Base-by-base conservation (phyloP, 2,329 filamentous ascomycete species). In the Trichophyton equinum region DNA sequence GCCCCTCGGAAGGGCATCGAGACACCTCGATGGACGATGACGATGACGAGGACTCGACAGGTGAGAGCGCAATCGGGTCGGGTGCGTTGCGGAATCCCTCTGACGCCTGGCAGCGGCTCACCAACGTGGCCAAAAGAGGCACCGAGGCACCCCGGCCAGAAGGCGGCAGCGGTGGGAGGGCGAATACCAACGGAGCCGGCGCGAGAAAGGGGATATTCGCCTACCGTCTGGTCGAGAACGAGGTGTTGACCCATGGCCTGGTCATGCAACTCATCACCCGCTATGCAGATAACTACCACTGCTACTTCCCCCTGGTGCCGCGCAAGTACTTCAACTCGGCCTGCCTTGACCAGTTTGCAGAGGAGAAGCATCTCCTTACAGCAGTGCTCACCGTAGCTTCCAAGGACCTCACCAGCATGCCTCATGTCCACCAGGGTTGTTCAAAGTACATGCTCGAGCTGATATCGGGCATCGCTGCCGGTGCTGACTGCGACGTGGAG, bases 361-460 rank as follows among this genome's bases (percentile, higher is more conserved):
- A 81, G 30, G 85, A 88, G 67, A 83, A 81, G 33, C 83, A 88
- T 67, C 76, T 89, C 0, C 77, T 89, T 15, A 88, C 86, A 0
- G 85, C 86, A 0, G 82, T 89, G 2, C 75, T 89, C 3, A 85
- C 85, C 1, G 85, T 89, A 57, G 83, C 85, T 3, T 87, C 86
- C 6, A 86, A 88, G 70, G 85, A 89, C 66, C 74, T 87, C n/a
- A 78, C 81, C 1, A 79, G 85, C 4, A 82, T 85, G 66, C 80
- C 82, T 2, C 76, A 81, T 53, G 79, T 86, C 0, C 85, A 87
- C 65, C 82, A 83, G 64, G 79, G 82, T 46, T 88, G 85, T 68
- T 83, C 85, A 20, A 81, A 82, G 61, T 82, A 88, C 65, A 89
- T 88, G 84, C 85, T 87, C 65, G 79, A 79, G 33, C 75, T 88